phyloP scores from a whole-genome alignment of 768 basidiomycete genomes.

The Leccinum rimulosum region DNA sequence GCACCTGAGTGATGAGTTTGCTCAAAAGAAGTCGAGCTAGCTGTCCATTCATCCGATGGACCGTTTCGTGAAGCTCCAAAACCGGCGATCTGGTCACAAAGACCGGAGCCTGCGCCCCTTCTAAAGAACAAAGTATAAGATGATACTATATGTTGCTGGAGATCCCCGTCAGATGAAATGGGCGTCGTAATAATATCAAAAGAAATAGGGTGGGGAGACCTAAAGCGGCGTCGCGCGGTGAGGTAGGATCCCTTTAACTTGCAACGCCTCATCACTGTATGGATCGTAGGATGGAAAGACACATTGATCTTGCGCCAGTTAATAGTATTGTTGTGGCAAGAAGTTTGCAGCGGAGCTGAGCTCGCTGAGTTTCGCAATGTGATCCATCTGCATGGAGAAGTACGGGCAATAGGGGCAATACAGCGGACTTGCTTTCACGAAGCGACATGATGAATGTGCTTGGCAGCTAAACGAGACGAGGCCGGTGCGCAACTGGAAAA shows the following conservation, averaged over 20 bases:
- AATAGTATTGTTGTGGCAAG: neutral
- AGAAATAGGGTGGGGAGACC: neutral
- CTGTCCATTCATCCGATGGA: neutral
- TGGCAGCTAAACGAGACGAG: neutral
- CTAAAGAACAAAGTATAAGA: no score
- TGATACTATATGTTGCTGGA: neutral
- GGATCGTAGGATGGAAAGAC: neutral
- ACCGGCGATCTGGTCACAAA: neutral
- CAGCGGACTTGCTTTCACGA: neutral
- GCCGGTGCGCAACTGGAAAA: neutral
- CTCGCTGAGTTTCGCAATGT: neutral
- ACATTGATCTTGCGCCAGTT: neutral
- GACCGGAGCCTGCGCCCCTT: neutral
- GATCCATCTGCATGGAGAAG: neutral
- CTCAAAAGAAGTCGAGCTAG: neutral
- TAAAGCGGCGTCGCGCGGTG: neutral
- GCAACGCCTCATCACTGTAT: neutral
- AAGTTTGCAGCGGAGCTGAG: neutral
- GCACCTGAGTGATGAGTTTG: neutral
- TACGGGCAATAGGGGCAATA: neutral
- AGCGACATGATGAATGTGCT: neutral
- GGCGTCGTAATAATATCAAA: neutral
- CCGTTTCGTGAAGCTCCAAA: neutral
- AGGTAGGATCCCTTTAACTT: neutral
- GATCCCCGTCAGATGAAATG: neutral